Conservation (phyloP, 2,329 filamentous ascomycete genomes). For the Paecilomyces sp. region DNA sequence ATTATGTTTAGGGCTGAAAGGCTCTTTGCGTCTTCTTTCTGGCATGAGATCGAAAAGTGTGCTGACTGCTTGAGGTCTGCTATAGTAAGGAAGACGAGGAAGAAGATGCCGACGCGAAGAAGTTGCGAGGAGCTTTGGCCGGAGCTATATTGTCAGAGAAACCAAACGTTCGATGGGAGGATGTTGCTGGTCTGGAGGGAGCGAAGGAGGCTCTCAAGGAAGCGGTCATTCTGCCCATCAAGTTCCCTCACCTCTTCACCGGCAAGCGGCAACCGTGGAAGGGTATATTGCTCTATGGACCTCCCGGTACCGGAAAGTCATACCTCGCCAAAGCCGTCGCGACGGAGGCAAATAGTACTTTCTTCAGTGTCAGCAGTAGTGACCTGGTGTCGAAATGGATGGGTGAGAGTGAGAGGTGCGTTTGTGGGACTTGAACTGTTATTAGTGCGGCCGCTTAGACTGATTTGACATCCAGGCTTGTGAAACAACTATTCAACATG, state of each 20-base stretch:
- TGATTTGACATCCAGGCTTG: slow-evolving; percentile 53
- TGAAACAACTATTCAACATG: slow-evolving; percentile 96
- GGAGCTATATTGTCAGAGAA: slow-evolving; percentile 92
- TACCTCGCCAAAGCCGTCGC: slow-evolving; percentile 96
- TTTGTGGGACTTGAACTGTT: neutral
- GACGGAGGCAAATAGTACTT: slow-evolving; percentile 97
- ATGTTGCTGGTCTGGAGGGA: slow-evolving; percentile 87
- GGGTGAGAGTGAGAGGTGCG: slow-evolving; percentile 93
- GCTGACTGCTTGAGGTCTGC: slow-evolving; percentile 3
- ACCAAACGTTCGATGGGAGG: slow-evolving; percentile 96
- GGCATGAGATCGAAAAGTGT: neutral
- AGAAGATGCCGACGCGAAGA: slow-evolving; percentile 88
- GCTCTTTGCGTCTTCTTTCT: neutral
- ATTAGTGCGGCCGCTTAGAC: neutral
- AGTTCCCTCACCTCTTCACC: slow-evolving; percentile 93
- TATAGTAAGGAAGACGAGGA: slow-evolving; percentile 45
- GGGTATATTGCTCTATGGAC: slow-evolving; percentile 91
- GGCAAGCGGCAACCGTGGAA: slow-evolving; percentile 98
- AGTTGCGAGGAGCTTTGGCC: slow-evolving; percentile 80
- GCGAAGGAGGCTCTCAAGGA: slow-evolving; percentile 98
- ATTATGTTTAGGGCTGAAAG: no score
- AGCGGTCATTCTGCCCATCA: slow-evolving; percentile 94
- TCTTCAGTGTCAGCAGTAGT: slow-evolving; percentile 96
- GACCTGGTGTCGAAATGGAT: slow-evolving; percentile 99
- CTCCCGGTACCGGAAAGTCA: slow-evolving; percentile 94